Base-by-base conservation (phyloP, 225 moss, liverwort and hornwort species). In the Takakia lepidozioides region DNA sequence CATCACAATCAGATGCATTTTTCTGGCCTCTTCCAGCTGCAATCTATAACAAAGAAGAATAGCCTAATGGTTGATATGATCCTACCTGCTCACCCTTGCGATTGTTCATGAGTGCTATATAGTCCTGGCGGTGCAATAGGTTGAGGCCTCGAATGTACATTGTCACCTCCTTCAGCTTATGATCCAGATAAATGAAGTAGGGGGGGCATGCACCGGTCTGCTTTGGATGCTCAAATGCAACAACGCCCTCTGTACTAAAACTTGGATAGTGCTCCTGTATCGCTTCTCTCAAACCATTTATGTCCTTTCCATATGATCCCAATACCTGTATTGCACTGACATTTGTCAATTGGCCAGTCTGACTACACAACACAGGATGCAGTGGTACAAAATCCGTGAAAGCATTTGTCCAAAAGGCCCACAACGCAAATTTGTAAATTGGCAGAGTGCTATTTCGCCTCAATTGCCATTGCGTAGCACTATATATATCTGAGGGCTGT, bases 101-200 rank as follows among this genome's bases (percentile, higher is more conserved):
- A 62, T 83, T 87, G 34, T 57, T 66, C 71, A 83, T 58, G 55
- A 87, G 71, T 37, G 80, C 8, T 2, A 59, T 18, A 43, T 87
- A 87, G 41, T 87, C 83, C 50, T 48, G 49, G 23, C 54, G 73
- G 50, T 70, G 69, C 52, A 69, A 54, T 52, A 87, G 83, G 51
- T 87, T 76, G 57, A 87, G 76, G 47, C 87, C 87, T 57, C 83
- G 83, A 61, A 87, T 77, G 43, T 83, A 84, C 74, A 87, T 64
- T 55, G 44, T 72, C 51, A 87, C 77, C 66, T 87, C 87, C 52
- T 50, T 65, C 28, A 54, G 63, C 30, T 55, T 68, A 29, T 80
- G 68, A 52, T 81, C 69, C 55, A 80, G 68, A 49, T 59, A 64
- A 38, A 87, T 71, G 48, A 71, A 87, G 64, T 72, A 80, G 14